Conservation (phyloP, 371 early-diverging fungal species). For the Mucor mucedo region DNA sequence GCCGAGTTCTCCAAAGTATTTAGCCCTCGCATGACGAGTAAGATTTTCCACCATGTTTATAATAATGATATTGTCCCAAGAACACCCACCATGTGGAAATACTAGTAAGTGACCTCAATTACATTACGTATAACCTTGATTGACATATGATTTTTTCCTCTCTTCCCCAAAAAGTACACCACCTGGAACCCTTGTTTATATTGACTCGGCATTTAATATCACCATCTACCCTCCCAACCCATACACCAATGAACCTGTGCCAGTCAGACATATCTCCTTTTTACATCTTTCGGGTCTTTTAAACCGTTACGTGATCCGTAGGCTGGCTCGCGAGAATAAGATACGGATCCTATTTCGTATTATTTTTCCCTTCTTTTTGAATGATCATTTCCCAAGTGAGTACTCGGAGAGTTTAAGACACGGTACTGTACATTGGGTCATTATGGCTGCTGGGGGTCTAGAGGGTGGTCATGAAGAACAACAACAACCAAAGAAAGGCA, state of each 20-base stretch:
- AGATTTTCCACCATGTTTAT: conserved; percentile 64
- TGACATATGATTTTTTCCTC: background rate
- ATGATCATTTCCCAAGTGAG: conserved; percentile 66
- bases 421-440: conserved; percentile 49
- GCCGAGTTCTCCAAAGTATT: conserved; percentile 58
- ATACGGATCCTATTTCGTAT: conserved; percentile 58
- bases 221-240: conserved; percentile 66
- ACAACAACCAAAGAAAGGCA: conserved; percentile 2
- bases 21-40: conserved; percentile 51
- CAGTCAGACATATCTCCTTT: conserved; percentile 61
- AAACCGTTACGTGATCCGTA: conserved; percentile 56
- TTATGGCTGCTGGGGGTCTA: conserved; percentile 44
- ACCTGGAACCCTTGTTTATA: conserved; percentile 65
- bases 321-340: conserved; percentile 53
- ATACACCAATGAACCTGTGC: conserved; percentile 59
- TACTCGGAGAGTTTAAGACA: conserved; percentile 58
- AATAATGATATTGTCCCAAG: conserved; percentile 54
- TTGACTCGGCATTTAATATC: conserved; percentile 57
- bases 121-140: background rate
- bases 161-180: conserved; percentile 41
- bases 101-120: conserved; percentile 18
- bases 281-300: conserved; percentile 63
- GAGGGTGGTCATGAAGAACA: conserved; percentile 31
- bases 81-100: conserved; percentile 19
- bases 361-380: conserved; percentile 61